Conservation (phyloP, 1,284 basidiomycete genomes). For the Tylopilus orsonianus region DNA sequence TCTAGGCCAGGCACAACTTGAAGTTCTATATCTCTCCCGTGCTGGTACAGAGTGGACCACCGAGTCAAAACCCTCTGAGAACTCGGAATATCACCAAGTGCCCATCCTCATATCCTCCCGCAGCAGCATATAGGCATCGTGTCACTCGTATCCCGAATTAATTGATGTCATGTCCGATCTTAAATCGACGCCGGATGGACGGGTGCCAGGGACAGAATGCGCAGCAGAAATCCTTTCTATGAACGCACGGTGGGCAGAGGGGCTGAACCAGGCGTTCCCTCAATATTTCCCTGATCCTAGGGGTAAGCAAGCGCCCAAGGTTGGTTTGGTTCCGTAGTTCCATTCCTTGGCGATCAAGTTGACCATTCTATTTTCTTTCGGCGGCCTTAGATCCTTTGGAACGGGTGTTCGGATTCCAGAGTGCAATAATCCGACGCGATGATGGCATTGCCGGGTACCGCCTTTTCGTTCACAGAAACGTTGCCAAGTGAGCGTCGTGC, state of each 20-base stretch:
- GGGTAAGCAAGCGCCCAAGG: constrained; percentile 21
- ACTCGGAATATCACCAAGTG: no score
- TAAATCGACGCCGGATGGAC: not conserved
- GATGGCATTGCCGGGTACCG: constrained; percentile 43
- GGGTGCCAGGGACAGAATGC: not conserved
- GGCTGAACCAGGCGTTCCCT: constrained; percentile 25
- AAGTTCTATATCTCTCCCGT: no score
- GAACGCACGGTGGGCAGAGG: constrained; percentile 23
- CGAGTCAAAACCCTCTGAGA: no score
- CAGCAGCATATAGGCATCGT: not conserved
- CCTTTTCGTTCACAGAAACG: constrained; percentile 53
- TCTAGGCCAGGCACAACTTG: no score
- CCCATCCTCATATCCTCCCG: no score
- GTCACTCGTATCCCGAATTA: not conserved
- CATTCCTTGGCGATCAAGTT: not conserved
- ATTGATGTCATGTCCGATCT: constrained; percentile 3
- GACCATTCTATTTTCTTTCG: not conserved
- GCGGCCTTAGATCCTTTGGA: constrained; percentile 53
- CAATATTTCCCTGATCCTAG: constrained; percentile 22
- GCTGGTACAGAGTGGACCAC: no score
- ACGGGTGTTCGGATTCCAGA: constrained; percentile 54
- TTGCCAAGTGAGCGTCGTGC: constrained; percentile 39
- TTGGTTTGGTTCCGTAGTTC: not conserved
- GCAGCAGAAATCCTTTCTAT: not conserved
- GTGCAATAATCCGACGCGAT: constrained; percentile 44